Percentiles rank a stretch among this genome's conserved stretches.
Evolutionary conservation across 2,329 filamentous ascomycete species (phyloP).

Genomic region (Sporothrix mexicana): DNA sequence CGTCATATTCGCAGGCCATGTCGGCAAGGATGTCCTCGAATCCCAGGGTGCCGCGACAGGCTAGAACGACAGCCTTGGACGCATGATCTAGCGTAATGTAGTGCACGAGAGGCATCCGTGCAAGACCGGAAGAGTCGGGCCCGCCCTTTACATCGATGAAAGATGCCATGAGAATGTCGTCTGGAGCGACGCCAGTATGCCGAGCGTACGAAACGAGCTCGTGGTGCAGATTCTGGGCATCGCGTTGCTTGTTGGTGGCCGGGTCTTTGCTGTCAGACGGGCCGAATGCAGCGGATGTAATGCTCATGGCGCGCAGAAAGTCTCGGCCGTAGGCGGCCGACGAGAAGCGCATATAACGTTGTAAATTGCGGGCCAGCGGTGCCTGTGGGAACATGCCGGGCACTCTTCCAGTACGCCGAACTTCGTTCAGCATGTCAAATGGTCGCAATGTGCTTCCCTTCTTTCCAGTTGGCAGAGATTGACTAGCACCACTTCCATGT

Average conservation of each 20-base stretch:
- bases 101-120: conserved; percentile 72
- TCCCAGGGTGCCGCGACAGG: conserved; percentile 72
- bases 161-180: conserved; percentile 69
- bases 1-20: conserved; percentile 75
- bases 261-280: conserved; percentile 52
- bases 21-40: conserved; percentile 77
- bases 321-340: conserved; percentile 69
- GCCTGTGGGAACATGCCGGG: conserved; percentile 64
- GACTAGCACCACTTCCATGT: not conserved
- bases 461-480: not conserved
- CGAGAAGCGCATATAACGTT: conserved; percentile 69
- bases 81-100: conserved; percentile 75
- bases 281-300: conserved; percentile 56
- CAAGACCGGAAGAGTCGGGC: conserved; percentile 67
- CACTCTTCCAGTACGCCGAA: conserved; percentile 60
- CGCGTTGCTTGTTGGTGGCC: not conserved
- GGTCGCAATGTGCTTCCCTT: not conserved
- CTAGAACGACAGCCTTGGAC: conserved; percentile 73
- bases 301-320: conserved; percentile 68
- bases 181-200: conserved; percentile 63
- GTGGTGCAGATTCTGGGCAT: conserved; percentile 53
- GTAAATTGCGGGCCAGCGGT: conserved; percentile 66
- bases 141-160: conserved; percentile 73
- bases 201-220: conserved; percentile 68
- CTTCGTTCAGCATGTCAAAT: conserved; percentile 52